Evolutionary conservation across 352 stramenopile species (phyloP).

Genomic region (Globisporangium solare): DNA sequence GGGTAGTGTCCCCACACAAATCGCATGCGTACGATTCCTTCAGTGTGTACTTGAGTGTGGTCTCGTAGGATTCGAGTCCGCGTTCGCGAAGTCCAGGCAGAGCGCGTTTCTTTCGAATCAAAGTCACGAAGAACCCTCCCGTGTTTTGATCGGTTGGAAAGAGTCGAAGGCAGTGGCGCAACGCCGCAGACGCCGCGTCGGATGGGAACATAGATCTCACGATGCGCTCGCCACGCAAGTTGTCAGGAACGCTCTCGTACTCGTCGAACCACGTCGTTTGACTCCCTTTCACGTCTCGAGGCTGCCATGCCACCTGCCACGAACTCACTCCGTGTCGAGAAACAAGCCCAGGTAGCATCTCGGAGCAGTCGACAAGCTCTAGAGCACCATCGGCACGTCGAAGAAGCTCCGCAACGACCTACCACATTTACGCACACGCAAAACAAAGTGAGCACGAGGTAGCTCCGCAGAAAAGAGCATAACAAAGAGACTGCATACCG

Average conservation of each 20-base stretch:
- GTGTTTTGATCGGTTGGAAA: slow-evolving; percentile 97
- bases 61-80: slow-evolving; percentile 45
- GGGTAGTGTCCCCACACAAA: slow-evolving; percentile 18
- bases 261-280: slow-evolving; percentile 45
- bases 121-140: slow-evolving; percentile 97
- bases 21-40: slow-evolving; percentile 27
- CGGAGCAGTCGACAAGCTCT: slow-evolving; percentile 81
- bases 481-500: slow-evolving; percentile 22
- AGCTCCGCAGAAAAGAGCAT: no score
- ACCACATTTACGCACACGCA: background rate
- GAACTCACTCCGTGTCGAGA: slow-evolving; percentile 40
- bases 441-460: background rate
- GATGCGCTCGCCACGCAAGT: slow-evolving; percentile 60
- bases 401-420: slow-evolving; percentile 91
- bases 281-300: slow-evolving; percentile 27
- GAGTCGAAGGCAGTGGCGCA: slow-evolving; percentile 89
- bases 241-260: slow-evolving; percentile 49
- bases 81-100: slow-evolving; percentile 30
- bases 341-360: slow-evolving; percentile 42
- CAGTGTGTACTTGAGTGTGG: slow-evolving; percentile 12
- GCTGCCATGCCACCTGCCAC: slow-evolving; percentile 70
- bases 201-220: slow-evolving; percentile 83
- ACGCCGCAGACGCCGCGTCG: slow-evolving; percentile 47
- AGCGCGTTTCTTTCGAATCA: slow-evolving; percentile 82
- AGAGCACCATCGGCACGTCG: slow-evolving; percentile 80